Conservation (phyloP, 2,329 filamentous ascomycete genomes). For the Trichoderma sp. region DNA sequence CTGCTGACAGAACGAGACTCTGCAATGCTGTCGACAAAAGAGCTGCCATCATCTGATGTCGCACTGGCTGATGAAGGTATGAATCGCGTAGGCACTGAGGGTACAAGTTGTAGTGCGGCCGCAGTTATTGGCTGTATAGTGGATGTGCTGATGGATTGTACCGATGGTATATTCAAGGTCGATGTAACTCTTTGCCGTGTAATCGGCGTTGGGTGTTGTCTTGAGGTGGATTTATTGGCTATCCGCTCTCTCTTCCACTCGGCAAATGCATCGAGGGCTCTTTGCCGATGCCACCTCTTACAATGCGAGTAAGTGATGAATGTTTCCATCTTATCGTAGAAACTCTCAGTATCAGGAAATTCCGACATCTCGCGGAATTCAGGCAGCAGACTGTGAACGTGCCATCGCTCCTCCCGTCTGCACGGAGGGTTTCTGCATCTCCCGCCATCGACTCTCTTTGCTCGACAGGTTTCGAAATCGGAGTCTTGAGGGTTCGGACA, state of each 20-base stretch:
- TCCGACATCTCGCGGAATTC: not conserved
- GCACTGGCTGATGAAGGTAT: not conserved
- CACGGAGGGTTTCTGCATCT: not conserved
- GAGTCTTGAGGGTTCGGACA: not conserved
- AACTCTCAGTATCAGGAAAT: constrained; percentile 1
- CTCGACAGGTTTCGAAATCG: constrained; percentile 1
- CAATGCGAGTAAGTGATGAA: constrained; percentile 6
- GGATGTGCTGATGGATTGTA: not conserved
- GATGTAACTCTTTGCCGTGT: not conserved
- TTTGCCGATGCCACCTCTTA: not conserved
- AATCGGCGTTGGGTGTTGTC: not conserved
- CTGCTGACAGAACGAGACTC: not conserved
- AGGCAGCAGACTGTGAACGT: not conserved
- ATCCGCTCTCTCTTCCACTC: constrained; percentile 1
- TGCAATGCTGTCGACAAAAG: not conserved
- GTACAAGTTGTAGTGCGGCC: not conserved
- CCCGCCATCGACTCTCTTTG: constrained; percentile 1
- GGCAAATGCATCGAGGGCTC: not conserved
- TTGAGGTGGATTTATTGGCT: not conserved
- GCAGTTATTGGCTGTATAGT: not conserved
- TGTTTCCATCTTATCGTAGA: not conserved
- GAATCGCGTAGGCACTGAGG: not conserved
- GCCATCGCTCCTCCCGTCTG: not conserved
- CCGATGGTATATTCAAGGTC: not conserved
- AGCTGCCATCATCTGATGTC: not conserved